Evolutionary conservation across 768 basidiomycete genomes (phyloP).

Genomic region (Crassisporium funariophilum): DNA sequence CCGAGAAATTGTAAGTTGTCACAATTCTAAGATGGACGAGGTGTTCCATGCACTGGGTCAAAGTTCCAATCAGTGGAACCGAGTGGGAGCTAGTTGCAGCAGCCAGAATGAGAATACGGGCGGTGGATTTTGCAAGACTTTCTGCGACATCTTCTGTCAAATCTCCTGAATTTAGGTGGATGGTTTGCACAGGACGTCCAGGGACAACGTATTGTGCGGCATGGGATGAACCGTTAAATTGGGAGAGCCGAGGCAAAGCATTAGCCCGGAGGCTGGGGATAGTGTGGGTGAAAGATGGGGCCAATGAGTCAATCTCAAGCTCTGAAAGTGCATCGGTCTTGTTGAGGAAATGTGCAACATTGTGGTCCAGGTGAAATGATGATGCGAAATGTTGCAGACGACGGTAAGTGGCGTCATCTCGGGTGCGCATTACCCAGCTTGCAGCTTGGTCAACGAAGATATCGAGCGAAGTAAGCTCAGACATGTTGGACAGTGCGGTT

Average conservation of each 20-base stretch:
- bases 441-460: conserved; percentile 52
- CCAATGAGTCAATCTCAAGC: conserved; percentile 54
- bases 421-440: conserved; percentile 54
- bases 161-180: conserved; percentile 64
- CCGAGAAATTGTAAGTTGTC: conserved; percentile 53
- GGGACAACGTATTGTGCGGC: conserved; percentile 60
- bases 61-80: conserved; percentile 54
- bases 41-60: conserved; percentile 58
- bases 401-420: conserved; percentile 36
- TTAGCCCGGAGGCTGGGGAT: conserved; percentile 39
- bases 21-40: conserved; percentile 70
- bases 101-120: conserved; percentile 55
- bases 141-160: conserved; percentile 58
- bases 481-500: conserved; percentile 61
- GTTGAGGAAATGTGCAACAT: conserved; percentile 61
- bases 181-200: conserved; percentile 63
- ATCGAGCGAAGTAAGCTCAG: conserved; percentile 57
- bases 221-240: conserved; percentile 63
- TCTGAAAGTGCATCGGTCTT: conserved; percentile 55
- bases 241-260: conserved; percentile 46
- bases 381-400: conserved; percentile 57
- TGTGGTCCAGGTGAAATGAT: conserved; percentile 61
- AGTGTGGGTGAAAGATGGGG: conserved; percentile 27
- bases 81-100: conserved; percentile 62
- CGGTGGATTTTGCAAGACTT: conserved; percentile 50